phyloP scores from a whole-genome alignment of 2,329 filamentous ascomycete genomes.

The Cladosporium sp. region DNA sequence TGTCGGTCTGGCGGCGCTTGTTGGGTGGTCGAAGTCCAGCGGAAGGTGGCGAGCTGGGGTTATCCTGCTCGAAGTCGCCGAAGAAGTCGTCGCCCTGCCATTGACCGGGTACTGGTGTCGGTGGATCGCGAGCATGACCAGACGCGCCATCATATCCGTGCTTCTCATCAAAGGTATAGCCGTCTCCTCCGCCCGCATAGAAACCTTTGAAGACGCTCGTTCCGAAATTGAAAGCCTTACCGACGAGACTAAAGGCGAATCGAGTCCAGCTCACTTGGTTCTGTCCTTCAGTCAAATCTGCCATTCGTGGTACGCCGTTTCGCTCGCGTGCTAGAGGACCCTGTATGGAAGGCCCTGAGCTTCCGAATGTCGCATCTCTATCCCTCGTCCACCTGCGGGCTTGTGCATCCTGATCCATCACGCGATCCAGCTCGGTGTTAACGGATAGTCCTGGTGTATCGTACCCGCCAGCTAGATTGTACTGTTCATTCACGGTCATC shows the following conservation, averaged over 20 bases:
- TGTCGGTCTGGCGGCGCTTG: conserved; percentile 51
- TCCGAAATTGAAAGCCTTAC: conserved; percentile 85
- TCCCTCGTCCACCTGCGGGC: conserved; percentile 10
- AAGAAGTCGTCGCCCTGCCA: conserved; percentile 54
- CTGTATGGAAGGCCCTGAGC: conserved; percentile 21
- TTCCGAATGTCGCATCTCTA: neutral
- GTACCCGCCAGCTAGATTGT: conserved; percentile 52
- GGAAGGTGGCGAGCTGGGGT: conserved; percentile 38
- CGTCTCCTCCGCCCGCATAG: conserved; percentile 76
- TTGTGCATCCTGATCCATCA: conserved; percentile 7
- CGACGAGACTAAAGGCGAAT: conserved; percentile 63
- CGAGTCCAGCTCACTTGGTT: conserved; percentile 51
- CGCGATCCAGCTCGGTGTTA: conserved; percentile 39
- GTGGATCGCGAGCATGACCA: conserved; percentile 26
- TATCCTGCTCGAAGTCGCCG: conserved; percentile 45
- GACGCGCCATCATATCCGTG: conserved; percentile 29
- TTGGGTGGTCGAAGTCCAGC: conserved; percentile 27
- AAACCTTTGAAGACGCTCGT: conserved; percentile 75
- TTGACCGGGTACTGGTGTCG: conserved; percentile 54
- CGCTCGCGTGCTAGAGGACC: conserved; percentile 38
- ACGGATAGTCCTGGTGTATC: conserved; percentile 47
- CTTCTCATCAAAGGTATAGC: conserved; percentile 57
- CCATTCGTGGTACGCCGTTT: conserved; percentile 35
- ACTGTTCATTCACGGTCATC: conserved; percentile 53
- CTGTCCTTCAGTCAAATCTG: conserved; percentile 20